Evolutionary conservation across 345 rosid genomes (phyloP).

Genomic region (Dovyalis caffra): DNA sequence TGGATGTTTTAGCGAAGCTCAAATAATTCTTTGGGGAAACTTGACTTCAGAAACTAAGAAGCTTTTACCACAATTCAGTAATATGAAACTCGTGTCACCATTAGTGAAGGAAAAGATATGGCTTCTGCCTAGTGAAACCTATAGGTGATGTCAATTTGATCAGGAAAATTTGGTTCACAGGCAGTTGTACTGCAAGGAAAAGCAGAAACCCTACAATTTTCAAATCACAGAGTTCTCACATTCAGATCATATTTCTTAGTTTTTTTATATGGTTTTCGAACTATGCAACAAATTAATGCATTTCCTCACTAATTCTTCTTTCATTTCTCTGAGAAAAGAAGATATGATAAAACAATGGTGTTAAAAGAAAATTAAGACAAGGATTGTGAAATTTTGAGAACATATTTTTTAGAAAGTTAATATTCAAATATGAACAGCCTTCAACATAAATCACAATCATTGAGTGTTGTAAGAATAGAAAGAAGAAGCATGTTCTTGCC

Average conservation of each 20-base stretch:
- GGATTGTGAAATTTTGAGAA: neutral
- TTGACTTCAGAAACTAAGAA: neutral
- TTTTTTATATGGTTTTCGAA: too few species aligned
- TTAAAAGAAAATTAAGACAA: neutral
- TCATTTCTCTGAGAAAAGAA: neutral
- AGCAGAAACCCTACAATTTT: too few species aligned
- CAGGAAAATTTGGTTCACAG: neutral
- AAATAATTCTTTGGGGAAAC: neutral
- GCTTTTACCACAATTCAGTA: neutral
- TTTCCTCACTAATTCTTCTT: neutral
- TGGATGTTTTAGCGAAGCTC: neutral
- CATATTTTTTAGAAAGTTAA: too few species aligned
- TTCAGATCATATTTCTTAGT: neutral
- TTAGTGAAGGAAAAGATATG: neutral
- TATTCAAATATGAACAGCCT: neutral
- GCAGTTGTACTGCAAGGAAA: neutral
- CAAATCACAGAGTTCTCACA: neutral
- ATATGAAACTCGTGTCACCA: neutral
- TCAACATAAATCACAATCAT: too few species aligned
- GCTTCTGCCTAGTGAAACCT: neutral
- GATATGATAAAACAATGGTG: too few species aligned
- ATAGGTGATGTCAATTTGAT: neutral
- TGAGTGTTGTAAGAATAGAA: neutral
- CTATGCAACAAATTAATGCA: too few species aligned
- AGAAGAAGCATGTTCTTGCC: neutral